Evolutionary conservation across 2,329 filamentous ascomycete species (phyloP), one percentile per base, ranked within the genome.

Genomic region (Ophiocordyceps sinensis): DNA sequence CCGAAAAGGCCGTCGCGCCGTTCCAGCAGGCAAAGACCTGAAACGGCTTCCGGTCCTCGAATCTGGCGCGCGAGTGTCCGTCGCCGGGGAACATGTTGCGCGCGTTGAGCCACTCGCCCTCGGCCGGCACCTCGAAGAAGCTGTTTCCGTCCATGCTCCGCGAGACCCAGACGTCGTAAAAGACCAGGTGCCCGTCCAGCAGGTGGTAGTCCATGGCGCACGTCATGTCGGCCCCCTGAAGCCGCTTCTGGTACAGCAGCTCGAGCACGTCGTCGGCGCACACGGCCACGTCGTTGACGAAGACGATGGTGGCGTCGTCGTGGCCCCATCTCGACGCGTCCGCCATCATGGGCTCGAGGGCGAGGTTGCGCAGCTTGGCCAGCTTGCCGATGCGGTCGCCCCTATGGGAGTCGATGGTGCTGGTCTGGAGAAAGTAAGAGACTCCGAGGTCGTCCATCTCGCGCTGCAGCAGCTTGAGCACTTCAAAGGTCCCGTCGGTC

Each of bases 11-110:
- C 0, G 62, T 62, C 0, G 67, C 70, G 3, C 75, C 75, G 43
- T 77, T 77, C 74, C 75, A 78, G 52, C 75, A 79, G 1, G 72
- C 53, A 43, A 74, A 78, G 0, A 77, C 74, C 51, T 77, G 75
- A 44, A 77, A 70, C 1, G 75, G 72, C 14, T 56, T 52, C 21
- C 58, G 52, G 0, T 45, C 44, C 0, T 46, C 36, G 40, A 64
- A 65, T 3, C 64, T 54, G 2, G 42, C 37, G 9, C 48, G 55
- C 3, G 65, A 53, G 0, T 53, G 49, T 21, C 13, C 11, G 2
- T 71, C 61, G 47, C 70, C 69, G 62, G 66, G 71, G 48, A 79
- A 76, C 5, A 76, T 54, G 39, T 72, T 61, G 60, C 64, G 63
- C 0, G 67, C 64, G 12, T 51, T 56, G 28, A 66, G 49, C 71